phyloP scores from a whole-genome alignment of 2,329 filamentous ascomycete genomes.

The Alternaria gansuensis region DNA sequence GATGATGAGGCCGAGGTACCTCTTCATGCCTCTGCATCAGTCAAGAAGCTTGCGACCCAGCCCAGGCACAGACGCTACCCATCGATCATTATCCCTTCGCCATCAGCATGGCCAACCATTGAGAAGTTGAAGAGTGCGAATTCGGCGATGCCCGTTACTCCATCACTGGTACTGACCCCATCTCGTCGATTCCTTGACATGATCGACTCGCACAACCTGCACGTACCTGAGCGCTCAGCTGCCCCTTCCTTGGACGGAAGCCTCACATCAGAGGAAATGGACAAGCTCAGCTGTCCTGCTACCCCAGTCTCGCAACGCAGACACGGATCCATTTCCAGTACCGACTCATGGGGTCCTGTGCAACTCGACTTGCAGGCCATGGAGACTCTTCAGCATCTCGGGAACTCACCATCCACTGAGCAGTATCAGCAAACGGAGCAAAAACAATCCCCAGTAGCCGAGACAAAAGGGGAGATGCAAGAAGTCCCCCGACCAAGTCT shows the following conservation, averaged over 20 bases:
- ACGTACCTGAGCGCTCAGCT: constrained; percentile 77
- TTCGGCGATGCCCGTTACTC: constrained; percentile 60
- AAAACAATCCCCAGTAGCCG: constrained; percentile 45
- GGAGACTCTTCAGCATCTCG: constrained; percentile 77
- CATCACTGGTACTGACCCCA: constrained; percentile 71
- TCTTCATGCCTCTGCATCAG: constrained; percentile 62
- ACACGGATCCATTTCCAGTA: constrained; percentile 58
- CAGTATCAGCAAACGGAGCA: constrained; percentile 34
- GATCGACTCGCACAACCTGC: constrained; percentile 66
- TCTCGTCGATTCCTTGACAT: constrained; percentile 78
- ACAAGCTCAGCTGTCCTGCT: constrained; percentile 80
- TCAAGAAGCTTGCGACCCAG: constrained; percentile 53
- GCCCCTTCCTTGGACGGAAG: constrained; percentile 92
- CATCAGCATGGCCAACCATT: constrained; percentile 65
- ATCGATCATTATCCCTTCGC: constrained; percentile 67
- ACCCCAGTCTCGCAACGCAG: constrained; percentile 69
- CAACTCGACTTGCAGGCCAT: constrained; percentile 80
- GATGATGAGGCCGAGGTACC: constrained; percentile 73
- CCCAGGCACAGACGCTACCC: constrained; percentile 62
- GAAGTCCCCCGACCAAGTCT: constrained; percentile 64
- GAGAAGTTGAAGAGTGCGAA: constrained; percentile 64
- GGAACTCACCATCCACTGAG: constrained; percentile 48
- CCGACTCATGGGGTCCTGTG: constrained; percentile 69
- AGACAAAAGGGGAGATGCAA: constrained; percentile 68
- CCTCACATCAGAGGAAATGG: constrained; percentile 85